Evolutionary conservation across 345 rosid species (phyloP).

Genomic region (Camelina hispida): DNA sequence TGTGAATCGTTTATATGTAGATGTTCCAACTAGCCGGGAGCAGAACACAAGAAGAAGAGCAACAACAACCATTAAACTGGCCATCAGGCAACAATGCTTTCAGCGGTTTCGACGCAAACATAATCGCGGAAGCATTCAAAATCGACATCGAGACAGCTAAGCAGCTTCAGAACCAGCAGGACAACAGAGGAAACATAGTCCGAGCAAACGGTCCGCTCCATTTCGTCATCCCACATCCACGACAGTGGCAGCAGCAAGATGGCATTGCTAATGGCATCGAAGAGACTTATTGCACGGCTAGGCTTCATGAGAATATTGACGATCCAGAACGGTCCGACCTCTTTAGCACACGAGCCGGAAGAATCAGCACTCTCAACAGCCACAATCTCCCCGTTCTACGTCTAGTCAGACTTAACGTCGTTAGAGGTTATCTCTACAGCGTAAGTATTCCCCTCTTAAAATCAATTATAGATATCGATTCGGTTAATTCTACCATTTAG

Average conservation of each 20-base stretch:
- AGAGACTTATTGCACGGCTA: conserved; percentile 61
- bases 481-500: no score
- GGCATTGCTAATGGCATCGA: conserved; percentile 55
- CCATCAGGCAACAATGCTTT: conserved; percentile 55
- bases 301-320: conserved; percentile 52
- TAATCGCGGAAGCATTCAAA: conserved; percentile 53
- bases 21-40: conserved; percentile 70
- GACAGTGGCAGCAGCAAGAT: conserved; percentile 25
- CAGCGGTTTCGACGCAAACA: conserved; percentile 50
- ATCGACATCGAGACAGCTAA: conserved; percentile 54
- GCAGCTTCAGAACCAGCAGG: conserved; percentile 50
- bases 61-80: conserved; percentile 31
- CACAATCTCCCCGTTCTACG: conserved; percentile 60
- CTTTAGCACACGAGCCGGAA: conserved; percentile 69
- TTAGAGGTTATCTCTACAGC: conserved; percentile 55
- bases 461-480: no score
- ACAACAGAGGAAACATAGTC: conserved; percentile 63
- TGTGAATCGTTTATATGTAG: conserved; percentile 40
- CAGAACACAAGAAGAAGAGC: conserved; percentile 39
- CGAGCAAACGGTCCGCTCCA: conserved; percentile 47
- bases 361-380: conserved; percentile 61
- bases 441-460: conserved; percentile 23
- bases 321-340: conserved; percentile 59
- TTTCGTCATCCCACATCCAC: conserved; percentile 40
- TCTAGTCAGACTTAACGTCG: conserved; percentile 56